phyloP scores from a whole-genome alignment of 257 asterid species.

The Cordia subcordata region DNA sequence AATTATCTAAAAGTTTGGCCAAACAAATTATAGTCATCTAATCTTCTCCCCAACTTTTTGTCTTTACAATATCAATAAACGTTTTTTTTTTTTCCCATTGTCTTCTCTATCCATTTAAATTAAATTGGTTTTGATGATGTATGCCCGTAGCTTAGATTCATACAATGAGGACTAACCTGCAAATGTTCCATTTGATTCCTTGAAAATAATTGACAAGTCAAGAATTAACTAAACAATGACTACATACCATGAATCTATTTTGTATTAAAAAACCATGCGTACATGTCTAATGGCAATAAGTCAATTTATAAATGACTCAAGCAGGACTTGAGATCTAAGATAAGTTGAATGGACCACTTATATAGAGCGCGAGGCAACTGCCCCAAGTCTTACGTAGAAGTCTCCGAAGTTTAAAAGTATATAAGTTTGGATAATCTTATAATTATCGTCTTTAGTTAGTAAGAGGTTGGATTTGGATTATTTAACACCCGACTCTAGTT shows the following conservation, averaged over 20 bases:
- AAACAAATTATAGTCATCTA: too few species aligned
- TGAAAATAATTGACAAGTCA: background rate
- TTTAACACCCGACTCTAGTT: too few species aligned
- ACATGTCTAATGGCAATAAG: background rate
- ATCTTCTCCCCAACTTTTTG: too few species aligned
- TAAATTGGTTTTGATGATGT: background rate
- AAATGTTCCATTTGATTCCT: background rate
- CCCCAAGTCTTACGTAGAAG: background rate
- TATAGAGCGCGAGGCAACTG: background rate
- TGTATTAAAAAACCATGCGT: background rate
- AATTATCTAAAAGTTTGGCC: too few species aligned
- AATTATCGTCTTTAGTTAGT: too few species aligned
- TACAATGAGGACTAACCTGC: background rate
- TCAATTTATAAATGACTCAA: background rate
- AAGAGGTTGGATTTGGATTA: too few species aligned
- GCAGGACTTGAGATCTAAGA: background rate
- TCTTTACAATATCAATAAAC: too few species aligned
- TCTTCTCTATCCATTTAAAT: too few species aligned
- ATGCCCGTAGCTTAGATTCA: background rate
- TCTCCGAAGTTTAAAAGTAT: background rate
- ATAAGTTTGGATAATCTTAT: too few species aligned
- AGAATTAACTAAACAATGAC: background rate
- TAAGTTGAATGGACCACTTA: too few species aligned
- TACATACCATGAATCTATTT: background rate
- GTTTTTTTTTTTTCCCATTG: too few species aligned